Base-by-base conservation (phyloP, 2,329 filamentous ascomycete species). In the Ophiostoma piceae region DNA sequence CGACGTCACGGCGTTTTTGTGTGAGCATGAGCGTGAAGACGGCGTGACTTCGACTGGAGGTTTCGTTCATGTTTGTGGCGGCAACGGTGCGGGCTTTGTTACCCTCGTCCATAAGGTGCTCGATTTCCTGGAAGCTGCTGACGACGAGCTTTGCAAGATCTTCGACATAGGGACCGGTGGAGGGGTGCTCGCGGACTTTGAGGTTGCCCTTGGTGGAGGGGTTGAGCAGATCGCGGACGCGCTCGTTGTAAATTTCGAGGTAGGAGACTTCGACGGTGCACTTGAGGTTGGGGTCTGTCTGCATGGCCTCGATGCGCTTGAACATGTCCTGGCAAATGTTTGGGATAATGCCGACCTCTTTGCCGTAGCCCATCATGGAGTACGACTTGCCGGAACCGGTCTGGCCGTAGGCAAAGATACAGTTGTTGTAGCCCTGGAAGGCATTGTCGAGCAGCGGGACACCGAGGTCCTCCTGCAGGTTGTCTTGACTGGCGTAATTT, bases 1-100 rank as follows among this genome's bases (percentile, higher is more conserved):
- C 93, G 1, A 87, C 82, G 77, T 99, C 95, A 77, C 91, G 90
- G 72, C 92, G 89, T 79, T 97, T 98, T 79, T 99, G 95, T 0
- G 93, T 97, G 66, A 99, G 83, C 76, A 94, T 98, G 69, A 99
- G 84, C 26, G 96, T 99, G 78, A 99, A 99, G 68, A 99, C 96
- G 57, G 95, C 95, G 79, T 99, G 95, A 78, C 94, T 98, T 83
- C 95, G 90, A 86, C 93, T 97, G 71, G 93, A 97, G 0, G 96
- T 99, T 80, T 98, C 95, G 84, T 99, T 99, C 95, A 99, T 99
- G 85, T 98, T 99, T 54, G 95, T 99, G 8, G 95, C 95, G 2
- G 95, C 95, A 54, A 99, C 95, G 0, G 95, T 99, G 83, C 95
- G 87, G 43, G 95, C 95, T 81, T 99, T 99, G 84, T 99, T 99